Base-by-base conservation (phyloP, 1,284 basidiomycete genomes). In the Porodaedalea pini region DNA sequence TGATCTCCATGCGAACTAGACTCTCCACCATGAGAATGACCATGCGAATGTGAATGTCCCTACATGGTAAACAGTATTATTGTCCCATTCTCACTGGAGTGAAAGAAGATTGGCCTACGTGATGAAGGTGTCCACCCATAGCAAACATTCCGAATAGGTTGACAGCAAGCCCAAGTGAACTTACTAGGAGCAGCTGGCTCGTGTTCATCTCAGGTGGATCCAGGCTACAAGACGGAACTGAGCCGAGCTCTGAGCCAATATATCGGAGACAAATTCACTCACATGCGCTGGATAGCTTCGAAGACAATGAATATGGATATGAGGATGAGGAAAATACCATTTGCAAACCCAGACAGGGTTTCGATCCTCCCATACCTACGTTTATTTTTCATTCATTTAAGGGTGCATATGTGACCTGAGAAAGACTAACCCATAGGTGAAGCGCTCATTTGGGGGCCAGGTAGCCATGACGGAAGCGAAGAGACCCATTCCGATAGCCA, bases 81-180 rank as follows among this genome's bases (percentile, higher is more conserved):
- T 54, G 34, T 49, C 19, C 32, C 19, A 23, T 19, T 1, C 19
- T n/a, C 27, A 37, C 41, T 43, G 39, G 21, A 45, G 34, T 13
- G 51, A 27, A 25, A 49, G 49, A 15, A 51, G 49, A 44, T 10
- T 50, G 36, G 76, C 80, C 37, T 70, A 88, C 85, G 74, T 93
- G 91, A 70, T 94, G 91, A 69, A 92, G 90, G 71, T 94, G 92
- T 2, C 92, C 92, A 5, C 97, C 97, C 78, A 97, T 99, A 0
- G 97, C 97, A 72, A 95, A 94, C 95, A 99, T 98, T 31, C 97
- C 97, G 66, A 98, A 98, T 29, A 99, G 72, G 70, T 99, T 99
- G 57, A 99, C 95, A 1, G 78, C 90, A 8, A 99, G 75, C 1
- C 97, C 97, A 36, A 98, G 73, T 1, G 85, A 83, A 64, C 92